Conservation (phyloP, 306 rosid genomes). For the Geum urbanum region DNA sequence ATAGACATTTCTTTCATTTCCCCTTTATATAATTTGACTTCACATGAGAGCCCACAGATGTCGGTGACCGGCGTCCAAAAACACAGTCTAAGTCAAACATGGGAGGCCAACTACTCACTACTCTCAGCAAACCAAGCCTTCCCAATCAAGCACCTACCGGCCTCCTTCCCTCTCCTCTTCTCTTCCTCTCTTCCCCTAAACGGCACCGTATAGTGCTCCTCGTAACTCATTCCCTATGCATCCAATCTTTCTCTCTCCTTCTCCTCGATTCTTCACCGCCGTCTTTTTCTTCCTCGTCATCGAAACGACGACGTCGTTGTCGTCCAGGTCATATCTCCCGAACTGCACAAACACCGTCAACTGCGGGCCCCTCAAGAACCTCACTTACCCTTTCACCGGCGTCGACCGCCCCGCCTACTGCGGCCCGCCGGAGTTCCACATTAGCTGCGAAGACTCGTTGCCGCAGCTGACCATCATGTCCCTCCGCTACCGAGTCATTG, state of each 20-base stretch:
- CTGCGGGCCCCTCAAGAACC: conserved; percentile 44
- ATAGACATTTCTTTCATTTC: too few species aligned
- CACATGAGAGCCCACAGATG: background rate
- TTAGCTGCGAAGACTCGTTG: conserved; percentile 30
- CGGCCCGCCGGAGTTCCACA: conserved; percentile 43
- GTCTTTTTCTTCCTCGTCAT: conserved; percentile 2
- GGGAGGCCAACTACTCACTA: background rate
- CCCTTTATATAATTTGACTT: background rate
- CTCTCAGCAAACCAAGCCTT: background rate
- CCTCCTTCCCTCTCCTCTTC: background rate
- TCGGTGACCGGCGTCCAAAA: background rate
- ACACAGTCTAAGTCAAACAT: conserved; percentile 20
- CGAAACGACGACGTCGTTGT: conserved; percentile 27
- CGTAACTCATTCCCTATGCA: conserved; percentile 18
- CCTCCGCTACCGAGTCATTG: conserved; percentile 39
- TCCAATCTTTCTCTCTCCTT: conserved; percentile 10
- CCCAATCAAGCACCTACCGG: background rate
- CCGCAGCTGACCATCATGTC: conserved; percentile 33
- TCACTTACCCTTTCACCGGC: conserved; percentile 57
- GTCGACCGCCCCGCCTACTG: conserved; percentile 43
- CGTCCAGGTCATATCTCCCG: conserved; percentile 24
- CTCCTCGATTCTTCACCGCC: background rate
- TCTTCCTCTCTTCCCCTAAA: background rate
- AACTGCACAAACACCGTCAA: conserved; percentile 41
- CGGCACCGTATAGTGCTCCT: too few species aligned